Evolutionary conservation across 1,139 yeast species (phyloP), one percentile per base, ranked within the genome.

Genomic region (Yamadazyma spencermartinsiae): DNA sequence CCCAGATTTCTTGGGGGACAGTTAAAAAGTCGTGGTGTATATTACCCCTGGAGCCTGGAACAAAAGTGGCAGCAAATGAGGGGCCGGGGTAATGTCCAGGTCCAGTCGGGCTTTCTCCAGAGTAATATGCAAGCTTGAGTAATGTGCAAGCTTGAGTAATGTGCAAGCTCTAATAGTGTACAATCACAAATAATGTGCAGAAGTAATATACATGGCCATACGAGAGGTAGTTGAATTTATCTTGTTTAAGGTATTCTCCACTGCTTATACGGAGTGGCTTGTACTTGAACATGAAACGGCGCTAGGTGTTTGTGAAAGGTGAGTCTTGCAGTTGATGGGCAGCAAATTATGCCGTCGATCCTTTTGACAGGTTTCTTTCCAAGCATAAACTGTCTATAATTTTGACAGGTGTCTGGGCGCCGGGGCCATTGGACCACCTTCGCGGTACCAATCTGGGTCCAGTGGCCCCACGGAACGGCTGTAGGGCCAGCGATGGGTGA

Each of bases 21-120:
- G n/a, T n/a, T n/a, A n/a, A n/a, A n/a, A n/a, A 23, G 7, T 12
- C 26, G 26, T 6, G 26, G 26, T 23, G 26, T 23, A 23, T 23
- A 23, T 23, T 23, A 23, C 9, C 26, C 21, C 9, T 6, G 9
- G 21, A 9, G 9, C 21, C 21, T 7, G 8, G 21, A 7, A 6
- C 21, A 19, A 9, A 6, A 9, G n/a, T n/a, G 26, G 7, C n/a
- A 10, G 8, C n/a, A 6, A 4, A 4, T 23, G 26, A 23, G 26
- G 26, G 26, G 26, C 26, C n/a, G 26, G 26, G 26, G 26, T 23
- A 23, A 23, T 23, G 26, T 23, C 5, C 26, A 23, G 12, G 26
- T 11, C 26, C 26, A n/a, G n/a, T n/a, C n/a, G n/a, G n/a, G n/a
- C n/a, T n/a, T n/a, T n/a, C n/a, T n/a, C n/a, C n/a, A n/a, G 26